Base-by-base conservation (phyloP, 345 rosid genomes). In the Rhizophora mangle region DNA sequence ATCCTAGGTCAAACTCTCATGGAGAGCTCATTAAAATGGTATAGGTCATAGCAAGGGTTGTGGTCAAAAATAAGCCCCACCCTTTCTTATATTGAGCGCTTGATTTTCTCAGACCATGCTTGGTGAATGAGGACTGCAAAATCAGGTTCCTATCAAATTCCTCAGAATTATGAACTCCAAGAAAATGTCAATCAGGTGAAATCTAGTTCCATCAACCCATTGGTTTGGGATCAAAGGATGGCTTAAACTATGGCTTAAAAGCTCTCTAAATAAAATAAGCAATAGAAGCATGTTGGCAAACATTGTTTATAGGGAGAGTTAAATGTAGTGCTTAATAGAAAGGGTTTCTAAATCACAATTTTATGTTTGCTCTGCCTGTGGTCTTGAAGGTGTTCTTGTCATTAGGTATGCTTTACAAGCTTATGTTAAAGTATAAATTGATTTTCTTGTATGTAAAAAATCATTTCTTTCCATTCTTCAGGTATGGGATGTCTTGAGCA, bases 401-500 rank as follows among this genome's bases (percentile, higher is more conserved):
- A 8, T 22, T 22, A 13, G 21, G 6, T 22, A 13, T 55, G 29
- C 59, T 55, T 55, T 55, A 22, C 18, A 1, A 55, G 59, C 27
- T 55, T 8, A 24, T 55, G 1, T 26, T 55, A 8, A 13, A 3
- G 1, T 10, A 15, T 54, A 9, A 39, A 13, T 43, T 54, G 29
- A 22, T 26, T 43, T 43, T 10, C 16, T 1, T 29, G 27, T 24
- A 29, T 26, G 21, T 62, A 2, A 11, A 22, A 51, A 36, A 10
- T 32, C 3, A 52, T 61, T 8, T n/a, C 13, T 46, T 47, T 1
- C 21, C 61, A 15, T 64, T 59, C 78, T 72, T 55, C 80, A 92
- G 98, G 93, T 96, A 30, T 96, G 99, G 99, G 99, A 96, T 85
- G 99, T 90, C 60, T 74, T 96, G 79, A 96, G 93, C 88, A 96